These are phyloP conservation scores for Fragaria nilgerrensis DNA, from an alignment of 306 rosid species.

Conservation along the genomic window DNA sequence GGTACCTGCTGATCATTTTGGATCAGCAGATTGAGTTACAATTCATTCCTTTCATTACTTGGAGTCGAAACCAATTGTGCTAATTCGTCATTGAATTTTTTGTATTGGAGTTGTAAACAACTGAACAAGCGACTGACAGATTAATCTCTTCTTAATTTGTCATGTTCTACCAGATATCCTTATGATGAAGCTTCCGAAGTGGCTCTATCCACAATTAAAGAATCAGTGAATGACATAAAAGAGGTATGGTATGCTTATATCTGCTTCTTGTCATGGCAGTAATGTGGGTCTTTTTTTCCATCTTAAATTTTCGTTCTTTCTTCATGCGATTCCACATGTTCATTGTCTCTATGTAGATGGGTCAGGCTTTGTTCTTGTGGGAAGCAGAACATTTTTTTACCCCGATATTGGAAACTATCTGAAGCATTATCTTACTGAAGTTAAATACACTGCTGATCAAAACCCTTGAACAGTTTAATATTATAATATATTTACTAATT, in stretches of 20 bases:
- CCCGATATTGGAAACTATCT: not conserved
- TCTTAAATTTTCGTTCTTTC: not conserved
- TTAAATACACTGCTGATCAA: not conserved
- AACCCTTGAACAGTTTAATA: too few species aligned
- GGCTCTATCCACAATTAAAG: conserved; percentile 63
- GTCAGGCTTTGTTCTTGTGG: conserved; percentile 3
- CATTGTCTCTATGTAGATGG: not conserved
- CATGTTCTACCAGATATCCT: conserved; percentile 58
- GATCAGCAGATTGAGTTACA: not conserved
- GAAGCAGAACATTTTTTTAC: not conserved
- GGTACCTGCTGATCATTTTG: not conserved
- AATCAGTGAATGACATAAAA: conserved; percentile 56
- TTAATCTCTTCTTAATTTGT: conserved; percentile 10
- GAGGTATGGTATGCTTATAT: conserved; percentile 46
- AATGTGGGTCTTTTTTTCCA: not conserved
- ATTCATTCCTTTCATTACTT: not conserved
- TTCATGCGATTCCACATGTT: not conserved
- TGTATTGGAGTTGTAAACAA: not conserved
- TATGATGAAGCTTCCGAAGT: conserved; percentile 69
- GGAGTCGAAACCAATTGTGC: not conserved
- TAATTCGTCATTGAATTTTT: not conserved
- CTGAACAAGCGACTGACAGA: not conserved
- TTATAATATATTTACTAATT: not conserved
- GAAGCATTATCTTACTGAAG: not conserved
- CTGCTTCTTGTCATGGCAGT: not conserved